Conservation (phyloP, 2,329 filamentous ascomycete species). For the Penicillium sclerotigenum region DNA sequence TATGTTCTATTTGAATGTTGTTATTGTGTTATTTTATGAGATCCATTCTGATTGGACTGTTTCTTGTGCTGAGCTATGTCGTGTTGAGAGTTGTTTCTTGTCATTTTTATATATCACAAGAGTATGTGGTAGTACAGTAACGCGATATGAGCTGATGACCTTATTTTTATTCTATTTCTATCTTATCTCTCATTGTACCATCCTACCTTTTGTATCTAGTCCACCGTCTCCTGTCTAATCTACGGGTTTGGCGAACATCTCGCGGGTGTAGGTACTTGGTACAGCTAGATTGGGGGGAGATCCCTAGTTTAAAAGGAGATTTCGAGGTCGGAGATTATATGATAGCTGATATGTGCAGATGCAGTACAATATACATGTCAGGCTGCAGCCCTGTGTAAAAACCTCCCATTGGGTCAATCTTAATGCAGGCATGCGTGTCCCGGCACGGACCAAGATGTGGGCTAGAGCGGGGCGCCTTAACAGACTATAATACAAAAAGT, state of each 20-base stretch:
- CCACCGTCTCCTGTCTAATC: neutral
- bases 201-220: slow-evolving; percentile 8
- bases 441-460: slow-evolving; percentile 3
- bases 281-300: neutral
- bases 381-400: neutral
- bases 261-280: neutral
- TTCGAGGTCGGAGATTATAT: neutral
- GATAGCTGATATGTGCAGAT: neutral
- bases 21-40: slow-evolving; percentile 6
- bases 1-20: neutral
- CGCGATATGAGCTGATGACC: slow-evolving; percentile 25
- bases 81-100: slow-evolving; percentile 10
- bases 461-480: neutral
- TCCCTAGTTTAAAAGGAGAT: neutral
- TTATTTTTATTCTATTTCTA: neutral
- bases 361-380: slow-evolving; percentile 2
- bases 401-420: slow-evolving; percentile 1
- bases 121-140: slow-evolving; percentile 16
- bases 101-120: neutral
- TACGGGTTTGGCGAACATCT: neutral
- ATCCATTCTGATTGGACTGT: neutral
- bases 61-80: slow-evolving; percentile 1
- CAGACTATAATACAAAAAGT: slow-evolving; percentile 19
- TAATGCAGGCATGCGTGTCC: slow-evolving; percentile 8
- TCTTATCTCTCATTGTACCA: neutral